These are phyloP conservation scores for Allantophomopsis cytisporea DNA, from an alignment of 2,329 filamentous ascomycete species.

Conservation along the genomic window DNA sequence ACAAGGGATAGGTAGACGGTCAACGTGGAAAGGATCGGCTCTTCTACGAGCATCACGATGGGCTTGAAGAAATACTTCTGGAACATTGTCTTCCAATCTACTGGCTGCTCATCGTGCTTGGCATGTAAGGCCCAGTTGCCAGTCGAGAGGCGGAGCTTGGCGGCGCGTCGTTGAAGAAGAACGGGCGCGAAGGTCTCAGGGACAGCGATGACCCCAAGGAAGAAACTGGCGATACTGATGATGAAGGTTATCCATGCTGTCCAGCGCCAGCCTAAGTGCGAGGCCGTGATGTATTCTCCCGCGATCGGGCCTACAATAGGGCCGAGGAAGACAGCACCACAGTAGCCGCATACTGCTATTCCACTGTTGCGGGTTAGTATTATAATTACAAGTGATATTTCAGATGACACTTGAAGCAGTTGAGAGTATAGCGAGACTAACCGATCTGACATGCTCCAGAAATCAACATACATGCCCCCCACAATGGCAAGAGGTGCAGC, in stretches of 20 bases:
- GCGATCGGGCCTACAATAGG: conserved; percentile 51
- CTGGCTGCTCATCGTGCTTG: conserved; percentile 24
- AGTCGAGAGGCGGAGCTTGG: conserved; percentile 31
- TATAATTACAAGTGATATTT: conserved; percentile 35
- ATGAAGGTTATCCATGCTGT: conserved; percentile 47
- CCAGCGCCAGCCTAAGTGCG: conserved; percentile 37
- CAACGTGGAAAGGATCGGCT: conserved; percentile 28
- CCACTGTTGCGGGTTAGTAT: conserved; percentile 37
- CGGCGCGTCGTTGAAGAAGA: conserved; percentile 35
- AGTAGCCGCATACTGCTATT: conserved; percentile 45
- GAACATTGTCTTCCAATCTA: conserved; percentile 38
- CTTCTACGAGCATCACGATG: conserved; percentile 8
- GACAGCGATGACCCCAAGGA: conserved; percentile 31
- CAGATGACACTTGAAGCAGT: no score
- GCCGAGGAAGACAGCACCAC: conserved; percentile 51
- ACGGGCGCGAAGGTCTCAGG: conserved; percentile 47
- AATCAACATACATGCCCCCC: conserved; percentile 28
- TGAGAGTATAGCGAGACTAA: no score
- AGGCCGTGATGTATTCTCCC: conserved; percentile 45
- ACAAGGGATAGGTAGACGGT: conserved; percentile 33
- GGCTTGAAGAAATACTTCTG: conserved; percentile 15
- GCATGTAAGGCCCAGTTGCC: conserved; percentile 36
- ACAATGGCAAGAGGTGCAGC: conserved; percentile 46
- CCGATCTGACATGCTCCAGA: no score
- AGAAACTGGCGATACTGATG: conserved; percentile 47